phyloP scores from a whole-genome alignment of 2,329 filamentous ascomycete genomes.

The Purpureocillium lavendulum region DNA sequence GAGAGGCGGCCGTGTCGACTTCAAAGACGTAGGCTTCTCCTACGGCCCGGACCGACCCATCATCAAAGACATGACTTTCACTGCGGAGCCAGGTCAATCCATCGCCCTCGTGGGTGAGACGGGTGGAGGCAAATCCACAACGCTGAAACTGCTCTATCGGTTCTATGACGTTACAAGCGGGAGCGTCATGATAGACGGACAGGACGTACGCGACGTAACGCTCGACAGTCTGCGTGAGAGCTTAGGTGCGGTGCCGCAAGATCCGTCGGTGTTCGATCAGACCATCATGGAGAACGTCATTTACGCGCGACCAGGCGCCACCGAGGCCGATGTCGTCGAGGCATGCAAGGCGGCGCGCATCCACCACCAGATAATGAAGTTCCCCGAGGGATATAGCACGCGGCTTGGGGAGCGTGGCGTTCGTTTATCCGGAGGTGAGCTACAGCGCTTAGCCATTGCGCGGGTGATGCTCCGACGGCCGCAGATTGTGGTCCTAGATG shows the following conservation, averaged over 20 bases:
- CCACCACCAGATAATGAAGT: slow-evolving; percentile 54
- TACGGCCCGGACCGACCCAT: slow-evolving; percentile 46
- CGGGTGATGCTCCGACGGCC: slow-evolving; percentile 22
- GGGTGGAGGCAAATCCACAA: slow-evolving; percentile 54
- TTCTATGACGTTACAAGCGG: slow-evolving; percentile 51
- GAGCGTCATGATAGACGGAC: slow-evolving; percentile 47
- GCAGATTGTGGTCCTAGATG: slow-evolving; percentile 30
- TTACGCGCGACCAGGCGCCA: slow-evolving; percentile 54
- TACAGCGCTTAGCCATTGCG: slow-evolving; percentile 40
- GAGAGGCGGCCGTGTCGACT: slow-evolving; percentile 39
- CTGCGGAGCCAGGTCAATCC: slow-evolving; percentile 42
- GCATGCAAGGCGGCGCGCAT: slow-evolving; percentile 55
- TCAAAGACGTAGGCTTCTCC: slow-evolving; percentile 44
- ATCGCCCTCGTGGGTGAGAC: slow-evolving; percentile 55
- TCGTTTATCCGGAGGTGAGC: slow-evolving; percentile 41
- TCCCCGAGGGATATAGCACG: slow-evolving; percentile 42
- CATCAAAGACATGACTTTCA: slow-evolving; percentile 39
- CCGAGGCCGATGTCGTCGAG: slow-evolving; percentile 48
- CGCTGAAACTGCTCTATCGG: slow-evolving; percentile 51
- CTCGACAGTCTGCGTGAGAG: slow-evolving; percentile 47
- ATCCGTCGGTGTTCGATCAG: slow-evolving; percentile 55
- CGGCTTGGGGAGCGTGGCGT: slow-evolving; percentile 39
- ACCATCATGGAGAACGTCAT: slow-evolving; percentile 57
- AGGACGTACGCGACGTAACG: slow-evolving; percentile 51
- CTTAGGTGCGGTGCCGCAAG: slow-evolving; percentile 58